Evolutionary conservation across 352 stramenopile genomes (phyloP).

Genomic region (Sclerospora graminicola): DNA sequence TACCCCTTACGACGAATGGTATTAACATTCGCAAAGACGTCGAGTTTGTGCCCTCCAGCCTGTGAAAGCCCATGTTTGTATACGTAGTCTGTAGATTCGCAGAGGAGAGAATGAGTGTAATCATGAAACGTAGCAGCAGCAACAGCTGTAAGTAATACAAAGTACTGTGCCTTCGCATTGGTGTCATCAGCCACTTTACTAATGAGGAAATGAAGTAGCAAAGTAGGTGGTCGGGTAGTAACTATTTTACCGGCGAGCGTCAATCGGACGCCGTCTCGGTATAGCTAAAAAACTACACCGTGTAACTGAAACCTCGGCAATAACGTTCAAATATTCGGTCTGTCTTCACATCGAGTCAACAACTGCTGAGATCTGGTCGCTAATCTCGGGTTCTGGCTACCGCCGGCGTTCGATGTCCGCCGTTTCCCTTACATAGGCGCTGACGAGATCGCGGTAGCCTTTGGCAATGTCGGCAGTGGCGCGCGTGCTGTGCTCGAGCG

Average conservation of each 20-base stretch:
- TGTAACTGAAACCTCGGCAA: no score
- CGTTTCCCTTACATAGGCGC: slow-evolving; percentile 16
- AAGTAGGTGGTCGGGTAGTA: no score
- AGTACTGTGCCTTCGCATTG: neutral
- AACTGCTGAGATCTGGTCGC: no score
- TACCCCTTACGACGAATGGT: slow-evolving; percentile 10
- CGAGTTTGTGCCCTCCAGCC: slow-evolving; percentile 25
- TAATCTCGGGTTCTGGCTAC: slow-evolving; percentile 4
- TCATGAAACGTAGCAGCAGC: no score
- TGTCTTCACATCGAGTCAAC: no score
- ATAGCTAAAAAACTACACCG: no score
- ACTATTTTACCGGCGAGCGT: no score
- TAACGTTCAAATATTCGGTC: no score
- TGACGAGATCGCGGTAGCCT: slow-evolving; percentile 31
- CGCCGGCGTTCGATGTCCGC: neutral
- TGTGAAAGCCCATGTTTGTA: slow-evolving; percentile 8
- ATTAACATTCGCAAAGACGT: slow-evolving; percentile 18
- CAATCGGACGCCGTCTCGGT: no score
- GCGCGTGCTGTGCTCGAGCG: slow-evolving; percentile 35
- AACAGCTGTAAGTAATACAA: no score
- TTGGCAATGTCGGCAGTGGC: slow-evolving; percentile 33
- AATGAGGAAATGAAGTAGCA: no score
- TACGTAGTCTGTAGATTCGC: neutral
- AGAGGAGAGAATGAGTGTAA: slow-evolving; percentile 6
- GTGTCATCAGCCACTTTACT: no score